These are phyloP conservation scores for Tylopilus vinaceipallidus DNA, from an alignment of 768 basidiomycete genomes.

Conservation along the genomic window DNA sequence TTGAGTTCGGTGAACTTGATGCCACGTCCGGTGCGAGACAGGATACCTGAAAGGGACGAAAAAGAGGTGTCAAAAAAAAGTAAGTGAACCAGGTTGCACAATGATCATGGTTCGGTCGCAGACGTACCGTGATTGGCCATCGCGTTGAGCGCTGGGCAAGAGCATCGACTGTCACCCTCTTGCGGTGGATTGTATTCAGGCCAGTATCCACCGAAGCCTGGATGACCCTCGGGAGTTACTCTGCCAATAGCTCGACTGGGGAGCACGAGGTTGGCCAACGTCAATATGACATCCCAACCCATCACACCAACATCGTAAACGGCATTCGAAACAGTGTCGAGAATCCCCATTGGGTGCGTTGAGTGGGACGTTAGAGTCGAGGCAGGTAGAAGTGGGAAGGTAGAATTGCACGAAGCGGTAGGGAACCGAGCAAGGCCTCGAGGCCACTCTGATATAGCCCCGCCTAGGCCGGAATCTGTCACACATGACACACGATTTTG, in stretches of 20 bases:
- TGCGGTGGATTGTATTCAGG: conserved; percentile 59
- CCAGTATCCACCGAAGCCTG: conserved; percentile 67
- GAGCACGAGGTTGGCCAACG: conserved; percentile 19
- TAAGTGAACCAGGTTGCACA: neutral
- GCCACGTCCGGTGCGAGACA: conserved; percentile 65
- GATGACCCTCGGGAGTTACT: conserved; percentile 53
- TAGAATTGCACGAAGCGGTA: conserved; percentile 8
- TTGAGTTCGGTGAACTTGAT: conserved; percentile 59
- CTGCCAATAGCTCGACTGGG: conserved; percentile 40
- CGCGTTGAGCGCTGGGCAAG: conserved; percentile 76
- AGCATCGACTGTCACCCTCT: conserved; percentile 65
- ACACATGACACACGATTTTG: neutral
- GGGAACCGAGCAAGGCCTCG: neutral
- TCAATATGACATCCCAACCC: conserved; percentile 21
- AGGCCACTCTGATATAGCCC: conserved; percentile 1
- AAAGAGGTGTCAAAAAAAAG: neutral
- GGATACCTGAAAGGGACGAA: conserved; percentile 28
- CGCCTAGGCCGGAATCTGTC: neutral
- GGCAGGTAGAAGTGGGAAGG: conserved; percentile 16
- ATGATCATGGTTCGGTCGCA: too few relatives aligned
- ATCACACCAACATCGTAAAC: conserved; percentile 11
- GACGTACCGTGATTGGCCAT: conserved; percentile 79
- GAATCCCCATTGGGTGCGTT: conserved; percentile 11
- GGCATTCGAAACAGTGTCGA: conserved; percentile 6
- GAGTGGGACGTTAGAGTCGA: neutral